Evolutionary conservation across 106 monocot genomes (phyloP), one percentile per base, ranked within the genome.

Genomic region (Apostasia shenzhenica): DNA sequence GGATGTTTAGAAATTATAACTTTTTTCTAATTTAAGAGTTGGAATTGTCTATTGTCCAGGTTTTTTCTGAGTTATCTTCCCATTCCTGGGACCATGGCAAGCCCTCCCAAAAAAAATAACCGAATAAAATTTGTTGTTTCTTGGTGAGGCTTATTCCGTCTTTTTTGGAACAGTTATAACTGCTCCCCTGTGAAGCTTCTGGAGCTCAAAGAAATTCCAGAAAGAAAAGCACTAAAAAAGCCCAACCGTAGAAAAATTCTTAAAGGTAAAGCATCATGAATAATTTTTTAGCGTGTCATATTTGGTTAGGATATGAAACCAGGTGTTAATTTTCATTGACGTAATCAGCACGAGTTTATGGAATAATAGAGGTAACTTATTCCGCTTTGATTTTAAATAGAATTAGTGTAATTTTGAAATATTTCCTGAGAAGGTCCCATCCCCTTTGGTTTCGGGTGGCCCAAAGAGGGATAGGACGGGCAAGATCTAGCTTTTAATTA

Each of bases 21-120:
- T 41, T 61, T 4, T 14, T 38, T 1, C 41, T 11, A 6, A 3
- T 57, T 40, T 57, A 41, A 6, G 3, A 14, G 14, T n/a, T n/a
- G n/a, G n/a, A n/a, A 5, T 9, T 49, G n/a, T 26, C 39, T 2
- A 44, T 62, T 14, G 49, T 46, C 76, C 87, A 87, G 82, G n/a
- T n/a, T n/a, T 87, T 87, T 61, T 70, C 48, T 47, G 91, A 91
- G 66, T 65, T 91, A 54, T 81, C 73, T 53, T 80, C 76, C 45
- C 59, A 86, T 63, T 67, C 86, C n/a, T n/a, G n/a, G 76, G 81
- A 86, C 12, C 91, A 86, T 8, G 91, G 81, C 39, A 86, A 63
- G 54, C 78, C 91, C 39, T 81, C 79, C 0, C 84, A 75, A 45
- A 70, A 77, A 1, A 87, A 91, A n/a, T n/a, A n/a, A n/a, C n/a